Evolutionary conservation across 441 rosid genomes (phyloP).

Genomic region (Manihot esculenta): DNA sequence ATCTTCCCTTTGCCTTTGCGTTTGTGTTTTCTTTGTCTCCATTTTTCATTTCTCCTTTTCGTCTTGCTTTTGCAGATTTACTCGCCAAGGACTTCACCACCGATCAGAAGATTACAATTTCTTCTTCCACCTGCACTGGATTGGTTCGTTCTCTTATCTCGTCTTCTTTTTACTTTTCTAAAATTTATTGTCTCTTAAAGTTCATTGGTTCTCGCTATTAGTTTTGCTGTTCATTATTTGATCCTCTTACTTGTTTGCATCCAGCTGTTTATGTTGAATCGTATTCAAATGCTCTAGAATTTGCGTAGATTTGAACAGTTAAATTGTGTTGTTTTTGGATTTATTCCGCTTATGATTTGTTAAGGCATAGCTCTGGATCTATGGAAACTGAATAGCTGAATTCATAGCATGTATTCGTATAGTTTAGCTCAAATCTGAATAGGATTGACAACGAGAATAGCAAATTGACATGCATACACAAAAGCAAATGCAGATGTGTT

Average conservation of each 20-base stretch:
- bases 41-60: neutral
- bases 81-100: constrained; percentile 36
- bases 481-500: neutral
- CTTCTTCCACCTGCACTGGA: constrained; percentile 27
- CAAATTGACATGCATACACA: neutral
- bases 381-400: neutral
- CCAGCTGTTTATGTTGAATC: neutral
- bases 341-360: neutral
- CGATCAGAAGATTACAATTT: constrained; percentile 33
- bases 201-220: neutral
- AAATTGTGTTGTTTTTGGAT: neutral
- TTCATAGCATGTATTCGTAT: neutral
- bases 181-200: neutral
- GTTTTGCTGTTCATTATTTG: neutral
- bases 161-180: neutral
- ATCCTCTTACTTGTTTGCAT: constrained; percentile 2
- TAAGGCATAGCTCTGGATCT: neutral
- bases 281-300: neutral
- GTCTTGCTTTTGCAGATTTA: constrained; percentile 28
- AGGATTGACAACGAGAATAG: neutral
- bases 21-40: too few relatives aligned
- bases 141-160: constrained; percentile 24
- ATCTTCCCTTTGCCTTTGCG: neutral
- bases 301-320: neutral
- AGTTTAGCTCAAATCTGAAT: neutral